These are phyloP conservation scores for Sordariomycetes sp. DNA, from an alignment of 2,329 filamentous ascomycete genomes.

Conservation along the genomic window DNA sequence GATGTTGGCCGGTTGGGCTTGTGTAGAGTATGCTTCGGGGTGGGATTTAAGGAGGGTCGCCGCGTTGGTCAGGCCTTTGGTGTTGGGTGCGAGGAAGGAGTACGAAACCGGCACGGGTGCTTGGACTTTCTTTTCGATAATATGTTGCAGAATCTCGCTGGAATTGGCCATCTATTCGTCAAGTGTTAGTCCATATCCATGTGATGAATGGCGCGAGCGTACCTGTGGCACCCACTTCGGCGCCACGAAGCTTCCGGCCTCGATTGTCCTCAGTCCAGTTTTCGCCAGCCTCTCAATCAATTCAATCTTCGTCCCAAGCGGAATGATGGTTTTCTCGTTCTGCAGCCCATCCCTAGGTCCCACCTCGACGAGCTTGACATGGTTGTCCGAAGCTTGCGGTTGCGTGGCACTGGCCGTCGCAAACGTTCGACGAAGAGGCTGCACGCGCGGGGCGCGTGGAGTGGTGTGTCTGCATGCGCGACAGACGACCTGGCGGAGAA, in stretches of 20 bases:
- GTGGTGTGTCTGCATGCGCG: conserved; percentile 26
- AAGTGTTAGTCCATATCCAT: conserved; percentile 6
- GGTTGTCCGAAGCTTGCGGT: conserved; percentile 25
- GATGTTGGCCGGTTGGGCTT: conserved; percentile 31
- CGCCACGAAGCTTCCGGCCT: conserved; percentile 74
- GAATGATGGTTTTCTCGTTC: conserved; percentile 67
- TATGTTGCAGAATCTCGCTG: conserved; percentile 60
- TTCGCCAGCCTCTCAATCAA: conserved; percentile 60
- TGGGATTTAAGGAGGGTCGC: conserved; percentile 41
- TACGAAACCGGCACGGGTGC: conserved; percentile 55
- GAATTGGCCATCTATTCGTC: conserved; percentile 65
- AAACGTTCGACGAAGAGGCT: conserved; percentile 24
- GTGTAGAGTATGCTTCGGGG: conserved; percentile 38
- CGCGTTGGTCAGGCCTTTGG: conserved; percentile 61
- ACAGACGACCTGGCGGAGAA: conserved; percentile 26
- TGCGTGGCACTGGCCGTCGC: conserved; percentile 26
- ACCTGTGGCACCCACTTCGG: conserved; percentile 83
- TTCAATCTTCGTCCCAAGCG: conserved; percentile 66
- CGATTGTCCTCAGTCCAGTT: conserved; percentile 65
- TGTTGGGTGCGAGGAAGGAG: conserved; percentile 74
- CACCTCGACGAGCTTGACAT: conserved; percentile 67
- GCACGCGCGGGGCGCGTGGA: conserved; percentile 9
- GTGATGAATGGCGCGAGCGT: conserved; percentile 6
- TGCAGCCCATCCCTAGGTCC: conserved; percentile 81
- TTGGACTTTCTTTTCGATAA: conserved; percentile 48